phyloP scores from a whole-genome alignment of 345 rosid genomes.

The Cardamine resedifolia region DNA sequence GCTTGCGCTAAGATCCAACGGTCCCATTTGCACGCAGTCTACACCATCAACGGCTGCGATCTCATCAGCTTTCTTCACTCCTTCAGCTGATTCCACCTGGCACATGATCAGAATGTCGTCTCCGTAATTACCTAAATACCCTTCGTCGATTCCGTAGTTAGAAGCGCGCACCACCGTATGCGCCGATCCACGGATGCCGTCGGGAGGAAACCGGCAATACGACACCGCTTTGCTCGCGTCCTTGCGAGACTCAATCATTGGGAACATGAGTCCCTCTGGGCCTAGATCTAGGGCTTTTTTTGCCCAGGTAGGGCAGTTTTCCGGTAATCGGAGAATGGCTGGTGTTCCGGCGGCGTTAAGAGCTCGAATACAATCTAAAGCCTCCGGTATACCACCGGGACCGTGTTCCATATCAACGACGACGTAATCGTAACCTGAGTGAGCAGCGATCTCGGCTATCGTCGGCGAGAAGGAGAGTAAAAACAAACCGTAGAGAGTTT shows the following conservation, averaged over 20 bases:
- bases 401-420: conserved; percentile 98
- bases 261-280: conserved; percentile 91
- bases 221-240: conserved; percentile 74
- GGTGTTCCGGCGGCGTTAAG: conserved; percentile 60
- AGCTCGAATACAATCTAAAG: conserved; percentile 66
- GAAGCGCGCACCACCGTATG: conserved; percentile 86
- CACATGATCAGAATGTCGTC: conserved; percentile 82
- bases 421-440: conserved; percentile 83
- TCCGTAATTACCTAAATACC: conserved; percentile 63
- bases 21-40: conserved; percentile 94
- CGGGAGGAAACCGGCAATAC: conserved; percentile 78
- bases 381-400: conserved; percentile 75
- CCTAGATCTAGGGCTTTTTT: conserved; percentile 92
- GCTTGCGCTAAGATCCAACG: conserved; percentile 85
- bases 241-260: conserved; percentile 71
- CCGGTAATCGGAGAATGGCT: conserved; percentile 79
- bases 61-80: conserved; percentile 61
- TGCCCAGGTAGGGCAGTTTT: conserved; percentile 68
- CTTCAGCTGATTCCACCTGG: conserved; percentile 82
- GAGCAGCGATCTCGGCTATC: conserved; percentile 79
- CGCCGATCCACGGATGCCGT: conserved; percentile 81
- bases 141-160: conserved; percentile 76
- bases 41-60: conserved; percentile 86
- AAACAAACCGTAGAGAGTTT: conserved; percentile 81
- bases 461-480: conserved; percentile 89